Conservation (phyloP, 306 rosid species). For the Dicorynia guianensis region DNA sequence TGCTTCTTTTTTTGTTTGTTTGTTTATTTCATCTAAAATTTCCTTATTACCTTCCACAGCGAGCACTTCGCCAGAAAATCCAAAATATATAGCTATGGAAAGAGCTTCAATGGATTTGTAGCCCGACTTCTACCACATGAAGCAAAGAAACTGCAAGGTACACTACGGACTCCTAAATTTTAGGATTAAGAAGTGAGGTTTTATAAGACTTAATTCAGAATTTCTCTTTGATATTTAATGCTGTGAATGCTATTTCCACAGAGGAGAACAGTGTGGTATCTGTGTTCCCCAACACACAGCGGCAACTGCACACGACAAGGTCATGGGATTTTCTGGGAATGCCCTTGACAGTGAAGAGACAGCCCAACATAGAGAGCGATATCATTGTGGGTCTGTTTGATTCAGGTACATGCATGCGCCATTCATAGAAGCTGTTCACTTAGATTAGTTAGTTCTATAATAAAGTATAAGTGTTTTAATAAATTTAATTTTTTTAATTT, state of each 20-base stretch:
- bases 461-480: too few relatives aligned
- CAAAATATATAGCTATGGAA: conserved; percentile 72
- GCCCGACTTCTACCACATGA: conserved; percentile 83
- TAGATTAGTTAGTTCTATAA: too few relatives aligned
- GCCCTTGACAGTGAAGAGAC: conserved; percentile 44
- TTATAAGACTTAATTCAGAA: background rate
- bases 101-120: conserved; percentile 85
- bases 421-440: too few relatives aligned
- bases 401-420: conserved; percentile 53
- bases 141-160: conserved; percentile 66
- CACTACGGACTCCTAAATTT: background rate
- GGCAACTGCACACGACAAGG: conserved; percentile 70
- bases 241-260: conserved; percentile 30
- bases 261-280: conserved; percentile 66
- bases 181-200: background rate
- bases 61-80: conserved; percentile 58
- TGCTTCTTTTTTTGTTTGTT: background rate
- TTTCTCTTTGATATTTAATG: background rate
- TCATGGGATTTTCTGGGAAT: conserved; percentile 85
- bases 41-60: conserved; percentile 45
- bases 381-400: conserved; percentile 75
- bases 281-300: conserved; percentile 65
- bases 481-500: too few relatives aligned
- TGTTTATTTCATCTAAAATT: background rate
- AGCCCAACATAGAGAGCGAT: conserved; percentile 53